These are phyloP conservation scores for Metschnikowia peoriensis DNA, from an alignment of 805 yeast genomes.

Conservation along the genomic window DNA sequence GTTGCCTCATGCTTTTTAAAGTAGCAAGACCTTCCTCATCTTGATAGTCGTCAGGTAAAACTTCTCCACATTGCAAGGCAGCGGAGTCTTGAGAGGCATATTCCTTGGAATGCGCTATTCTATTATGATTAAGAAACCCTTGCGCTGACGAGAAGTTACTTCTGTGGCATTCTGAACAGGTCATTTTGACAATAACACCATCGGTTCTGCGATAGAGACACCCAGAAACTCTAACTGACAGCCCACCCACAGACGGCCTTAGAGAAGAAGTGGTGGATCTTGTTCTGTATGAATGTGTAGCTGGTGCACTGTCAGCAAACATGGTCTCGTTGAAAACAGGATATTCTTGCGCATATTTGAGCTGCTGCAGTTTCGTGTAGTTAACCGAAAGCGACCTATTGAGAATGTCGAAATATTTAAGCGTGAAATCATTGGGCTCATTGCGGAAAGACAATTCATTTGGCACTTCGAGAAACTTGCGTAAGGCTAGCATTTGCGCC, in stretches of 20 bases:
- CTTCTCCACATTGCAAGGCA: slow-evolving; percentile 62
- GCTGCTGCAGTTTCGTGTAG: slow-evolving; percentile 27
- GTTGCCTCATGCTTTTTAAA: slow-evolving; percentile 32
- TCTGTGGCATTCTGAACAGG: slow-evolving; percentile 66
- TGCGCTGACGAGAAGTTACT: slow-evolving; percentile 76
- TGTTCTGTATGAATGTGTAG: slow-evolving; percentile 40
- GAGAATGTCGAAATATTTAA: slow-evolving; percentile 39
- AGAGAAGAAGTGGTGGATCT: slow-evolving; percentile 52
- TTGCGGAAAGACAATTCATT: slow-evolving; percentile 36
- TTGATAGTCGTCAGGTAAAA: slow-evolving; percentile 54
- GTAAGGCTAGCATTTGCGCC: slow-evolving; percentile 52
- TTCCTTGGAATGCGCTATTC: slow-evolving; percentile 71
- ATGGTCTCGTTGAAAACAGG: slow-evolving; percentile 15
- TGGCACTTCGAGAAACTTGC: slow-evolving; percentile 45
- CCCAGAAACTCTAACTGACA: slow-evolving; percentile 27
- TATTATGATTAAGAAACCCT: slow-evolving; percentile 74
- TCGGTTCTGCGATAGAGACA: slow-evolving; percentile 68
- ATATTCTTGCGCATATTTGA: slow-evolving; percentile 13
- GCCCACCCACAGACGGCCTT: slow-evolving; percentile 42
- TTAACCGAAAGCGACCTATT: slow-evolving; percentile 33
- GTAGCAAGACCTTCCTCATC: slow-evolving; percentile 49
- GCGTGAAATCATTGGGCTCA: slow-evolving; percentile 46
- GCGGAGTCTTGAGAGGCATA: slow-evolving; percentile 74
- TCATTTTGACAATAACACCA: slow-evolving; percentile 65
- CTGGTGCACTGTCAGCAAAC: slow-evolving; percentile 10